These are phyloP conservation scores for Suhomyces sp. DNA, from an alignment of 805 yeast genomes.

Conservation along the genomic window DNA sequence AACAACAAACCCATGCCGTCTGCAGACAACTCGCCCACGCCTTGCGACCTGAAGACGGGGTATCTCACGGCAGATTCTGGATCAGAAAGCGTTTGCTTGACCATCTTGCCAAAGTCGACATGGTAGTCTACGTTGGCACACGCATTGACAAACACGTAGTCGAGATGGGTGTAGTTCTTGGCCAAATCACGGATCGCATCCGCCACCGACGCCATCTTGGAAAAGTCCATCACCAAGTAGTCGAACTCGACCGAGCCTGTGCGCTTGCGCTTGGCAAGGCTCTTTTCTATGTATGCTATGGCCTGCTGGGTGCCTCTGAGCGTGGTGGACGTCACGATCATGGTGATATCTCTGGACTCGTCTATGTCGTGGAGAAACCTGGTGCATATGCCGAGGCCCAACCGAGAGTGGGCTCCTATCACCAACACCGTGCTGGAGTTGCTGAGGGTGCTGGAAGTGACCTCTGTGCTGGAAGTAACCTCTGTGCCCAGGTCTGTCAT, in stretches of 20 bases:
- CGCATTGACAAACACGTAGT: constrained; percentile 60
- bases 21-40: constrained; percentile 64
- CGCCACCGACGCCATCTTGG: constrained; percentile 79
- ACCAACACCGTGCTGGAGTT: constrained; percentile 7
- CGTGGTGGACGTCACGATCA: constrained; percentile 86
- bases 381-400: constrained; percentile 5
- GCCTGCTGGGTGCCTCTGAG: constrained; percentile 78
- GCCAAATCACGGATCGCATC: constrained; percentile 67
- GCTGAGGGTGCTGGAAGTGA: constrained; percentile 2
- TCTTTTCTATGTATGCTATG: constrained; percentile 46
- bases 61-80: constrained; percentile 74
- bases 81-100: constrained; percentile 55
- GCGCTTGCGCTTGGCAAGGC: constrained; percentile 34
- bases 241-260: constrained; percentile 72
- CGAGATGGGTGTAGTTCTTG: constrained; percentile 61
- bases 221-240: constrained; percentile 80
- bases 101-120: constrained; percentile 78
- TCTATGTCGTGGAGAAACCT: constrained; percentile 35
- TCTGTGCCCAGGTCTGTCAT: neutral
- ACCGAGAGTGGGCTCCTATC: constrained; percentile 7
- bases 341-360: constrained; percentile 54
- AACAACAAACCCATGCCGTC: constrained; percentile 86
- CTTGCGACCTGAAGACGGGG: constrained; percentile 82
- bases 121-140: constrained; percentile 81
- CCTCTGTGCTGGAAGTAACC: constrained; percentile 1